Base-by-base conservation (phyloP, 768 basidiomycete genomes). In the Xerocomellus amylosporus region DNA sequence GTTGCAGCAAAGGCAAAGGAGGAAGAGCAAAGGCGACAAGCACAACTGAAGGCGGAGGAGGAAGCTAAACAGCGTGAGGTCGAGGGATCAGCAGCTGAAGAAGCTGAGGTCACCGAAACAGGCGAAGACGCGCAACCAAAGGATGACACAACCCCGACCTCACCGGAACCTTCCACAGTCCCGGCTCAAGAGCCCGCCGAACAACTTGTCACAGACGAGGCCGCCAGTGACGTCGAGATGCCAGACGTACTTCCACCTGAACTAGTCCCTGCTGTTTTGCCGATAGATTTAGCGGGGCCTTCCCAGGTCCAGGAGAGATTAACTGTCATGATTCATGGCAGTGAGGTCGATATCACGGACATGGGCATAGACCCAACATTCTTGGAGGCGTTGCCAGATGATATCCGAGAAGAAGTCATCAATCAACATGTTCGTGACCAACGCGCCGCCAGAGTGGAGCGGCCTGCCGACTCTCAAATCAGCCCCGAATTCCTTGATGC, bases 351-450 rank as follows among this genome's bases (percentile, higher is more conserved):
- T 67, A 99, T 99, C 68, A 99, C 97, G 3, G 94, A 98, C 63
- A 96, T 94, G 36, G 97, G 97, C 5, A 98, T 99, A 65, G 97
- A 99, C 68, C 93, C 95, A 2, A 94, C 93, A 6, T 99, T 99
- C 81, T 76, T 99, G 53, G 94, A 98, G 73, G 97, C 97, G 24
- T 75, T 99, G 9, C 97, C 97, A 0, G 97, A 99, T 66, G 96
- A 98, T 60, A 98, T 99, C 88, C 85, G 97, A 47, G 96, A 97
- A 67, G 97, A 99, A 67, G 93, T 99, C 34, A 79, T 99, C 49
- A 94, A 95, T 64, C 97, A 99, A 66, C 96, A 99, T 66, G 86
- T 98, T 61, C 87, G 94, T 9, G 97, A 98, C 62, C 91, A 87
- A 56, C 86, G 88, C 38, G 85, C 90, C 12, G 85, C 92, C 5